Base-by-base conservation (phyloP, 2,329 filamentous ascomycete genomes). In the Aspergillus eucalypticola region DNA sequence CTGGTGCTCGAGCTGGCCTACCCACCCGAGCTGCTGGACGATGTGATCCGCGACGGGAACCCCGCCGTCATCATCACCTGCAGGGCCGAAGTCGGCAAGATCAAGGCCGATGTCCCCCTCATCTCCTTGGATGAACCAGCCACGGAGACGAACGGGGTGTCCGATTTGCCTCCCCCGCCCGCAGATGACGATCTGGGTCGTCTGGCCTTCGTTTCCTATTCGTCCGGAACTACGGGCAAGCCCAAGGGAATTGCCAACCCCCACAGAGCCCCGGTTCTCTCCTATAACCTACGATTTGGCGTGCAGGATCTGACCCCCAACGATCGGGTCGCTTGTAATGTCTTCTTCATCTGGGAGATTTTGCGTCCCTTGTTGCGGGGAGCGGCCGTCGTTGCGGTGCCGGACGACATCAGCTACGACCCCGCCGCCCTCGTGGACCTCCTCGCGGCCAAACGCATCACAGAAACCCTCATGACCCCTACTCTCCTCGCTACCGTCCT, bases 321-420 rank as follows among this genome's bases (percentile, higher is more conserved):
- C 15, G 90, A 92, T 66, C 85, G 90, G 6, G 90, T 93, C 10
- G 90, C 90, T n/a, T 93, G 90, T 78, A 94, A 93, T 79, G 90
- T 93, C 60, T 94, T 93, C 75, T 94, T 94, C 71, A 83, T 93
- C 50, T 94, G 90, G 90, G 90, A 94, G 73, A 92, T 93, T 59
- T 75, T 94, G 57, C 88, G 90, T 5, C 90, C 90, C 8, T 79
- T 94, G 48, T 73, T 94, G 57, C 84, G 90, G 57, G 90, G 90
- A 66, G 90, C 90, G 2, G 91, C 90, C 0, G 88, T 91, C 4
- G 84, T 92, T 21, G 85, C 88, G 3, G 86, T 93, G 15, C 89
- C 90, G 1, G 90, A 94, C 67, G 86, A 90, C 66, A 84, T 83
- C 38, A 92, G 90, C 76, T 93, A 92, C 68, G 90, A 94, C 65